These are phyloP conservation scores for Fusarium foetens DNA, from an alignment of 2,329 filamentous ascomycete species.

Conservation along the genomic window DNA sequence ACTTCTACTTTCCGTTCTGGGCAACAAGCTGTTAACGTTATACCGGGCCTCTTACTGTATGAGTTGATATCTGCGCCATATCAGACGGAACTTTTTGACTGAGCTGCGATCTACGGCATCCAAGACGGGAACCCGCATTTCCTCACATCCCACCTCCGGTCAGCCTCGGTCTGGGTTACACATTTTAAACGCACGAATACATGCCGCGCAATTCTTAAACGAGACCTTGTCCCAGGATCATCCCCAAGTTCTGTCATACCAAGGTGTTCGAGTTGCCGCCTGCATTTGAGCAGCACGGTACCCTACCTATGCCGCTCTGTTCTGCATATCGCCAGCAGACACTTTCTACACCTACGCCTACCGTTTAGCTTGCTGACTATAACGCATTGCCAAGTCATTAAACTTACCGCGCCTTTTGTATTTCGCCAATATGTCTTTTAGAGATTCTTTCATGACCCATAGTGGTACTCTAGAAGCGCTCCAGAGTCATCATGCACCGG, in stretches of 20 bases:
- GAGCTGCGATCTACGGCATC: slow-evolving; percentile 29
- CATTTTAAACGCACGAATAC: slow-evolving; percentile 22
- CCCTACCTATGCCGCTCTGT: slow-evolving; percentile 30
- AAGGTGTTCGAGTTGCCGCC: slow-evolving; percentile 16
- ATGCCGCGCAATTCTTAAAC: slow-evolving; percentile 24
- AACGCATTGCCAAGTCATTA: slow-evolving; percentile 4
- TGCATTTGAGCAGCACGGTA: slow-evolving; percentile 12
- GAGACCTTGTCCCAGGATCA: slow-evolving; percentile 15
- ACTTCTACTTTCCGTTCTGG: slow-evolving; percentile 29
- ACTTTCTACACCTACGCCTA: slow-evolving; percentile 19
- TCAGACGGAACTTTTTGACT: slow-evolving; percentile 24
- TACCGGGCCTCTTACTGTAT: slow-evolving; percentile 10
- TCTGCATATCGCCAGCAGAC: slow-evolving; percentile 19
- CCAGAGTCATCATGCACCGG: slow-evolving; percentile 37
- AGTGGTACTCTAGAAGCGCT: slow-evolving; percentile 39
- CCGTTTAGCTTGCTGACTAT: slow-evolving; percentile 17
- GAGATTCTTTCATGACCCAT: slow-evolving; percentile 44
- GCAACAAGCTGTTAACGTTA: slow-evolving; percentile 24
- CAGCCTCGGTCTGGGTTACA: slow-evolving; percentile 21
- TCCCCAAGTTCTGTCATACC: slow-evolving; percentile 11
- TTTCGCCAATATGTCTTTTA: slow-evolving; percentile 32
- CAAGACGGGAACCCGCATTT: slow-evolving; percentile 37
- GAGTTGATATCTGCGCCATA: slow-evolving; percentile 24
- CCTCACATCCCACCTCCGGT: slow-evolving; percentile 14
- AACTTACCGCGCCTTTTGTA: neutral